Evolutionary conservation across 306 rosid genomes (phyloP).

Genomic region (Amphicarpaea edgeworthii): DNA sequence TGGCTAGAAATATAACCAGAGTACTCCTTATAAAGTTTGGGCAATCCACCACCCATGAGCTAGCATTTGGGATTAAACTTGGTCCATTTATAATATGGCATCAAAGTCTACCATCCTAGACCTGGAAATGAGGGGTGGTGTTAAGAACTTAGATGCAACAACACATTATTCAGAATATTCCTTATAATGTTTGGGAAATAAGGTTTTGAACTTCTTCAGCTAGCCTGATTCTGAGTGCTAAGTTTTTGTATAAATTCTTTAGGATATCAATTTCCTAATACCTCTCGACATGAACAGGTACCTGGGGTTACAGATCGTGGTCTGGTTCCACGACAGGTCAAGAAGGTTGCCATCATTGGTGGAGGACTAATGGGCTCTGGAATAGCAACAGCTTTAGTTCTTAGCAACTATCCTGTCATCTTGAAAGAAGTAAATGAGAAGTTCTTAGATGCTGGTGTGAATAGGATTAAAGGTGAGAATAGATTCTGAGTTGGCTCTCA

Average conservation of each 20-base stretch:
- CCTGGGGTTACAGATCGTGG: slow-evolving; percentile 93
- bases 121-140: not conserved
- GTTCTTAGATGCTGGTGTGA: slow-evolving; percentile 87
- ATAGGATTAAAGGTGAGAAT: slow-evolving; percentile 83
- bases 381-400: slow-evolving; percentile 89
- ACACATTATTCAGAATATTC: not conserved
- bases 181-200: slow-evolving; percentile 8
- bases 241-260: not conserved
- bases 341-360: slow-evolving; percentile 89
- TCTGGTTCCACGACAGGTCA: slow-evolving; percentile 76
- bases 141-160: not conserved
- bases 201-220: slow-evolving; percentile 11
- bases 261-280: slow-evolving; percentile 18
- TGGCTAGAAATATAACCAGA: not conserved
- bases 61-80: not conserved
- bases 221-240: slow-evolving; percentile 11
- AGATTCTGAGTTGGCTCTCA: slow-evolving; percentile 25
- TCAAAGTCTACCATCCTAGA: not conserved
- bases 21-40: not conserved
- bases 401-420: slow-evolving; percentile 77
- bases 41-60: not conserved
- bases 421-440: slow-evolving; percentile 90
- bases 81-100: not conserved
- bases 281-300: slow-evolving; percentile 61
- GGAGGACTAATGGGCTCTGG: slow-evolving; percentile 99